Evolutionary conservation across 176 grass and related monocot genomes (phyloP), one percentile per base, ranked within the genome.

Genomic region (Lolium rigidum): DNA sequence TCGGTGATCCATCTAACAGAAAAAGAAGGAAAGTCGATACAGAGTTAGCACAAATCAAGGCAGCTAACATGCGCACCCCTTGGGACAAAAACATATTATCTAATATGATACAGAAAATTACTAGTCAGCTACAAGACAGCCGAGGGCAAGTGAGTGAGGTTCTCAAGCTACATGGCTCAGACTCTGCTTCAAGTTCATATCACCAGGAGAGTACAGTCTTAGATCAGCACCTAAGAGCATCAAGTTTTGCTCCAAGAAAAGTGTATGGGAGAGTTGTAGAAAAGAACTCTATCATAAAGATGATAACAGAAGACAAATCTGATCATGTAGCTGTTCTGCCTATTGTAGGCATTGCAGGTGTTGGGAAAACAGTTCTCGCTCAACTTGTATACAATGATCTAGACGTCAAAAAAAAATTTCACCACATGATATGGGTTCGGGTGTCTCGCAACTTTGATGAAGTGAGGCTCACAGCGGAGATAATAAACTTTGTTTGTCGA

Each of bases 331-430:
- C 4, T 21, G 10, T 81, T 28, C 11, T 90, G 0, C 83, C 88
- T 47, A 75, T 90, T 28, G 84, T 86, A 20, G 69, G 69, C 41
- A 72, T 72, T 24, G 69, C 69, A 14, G 70, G 70, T 16, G 18
- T 71, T 50, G 70, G 70, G 3, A 74, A 74, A 4, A 74, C 70
- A 50, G 2, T 6, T 50, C 21, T 74, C 0, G 13, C 70, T 26
- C 44, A 74, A 50, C 2, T 9, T 74, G 46, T 74, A 15, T 50
- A 74, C 2, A 74, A 74, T 9, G 70, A 74, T 26, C 44, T 12
- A 26, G 3, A 26, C 1, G 1, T 14, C 44, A 16, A n/a, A n/a
- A n/a, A n/a, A n/a, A n/a, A n/a, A 9, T 74, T 74, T 50, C 2
- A 74, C 12, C 44, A 26, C 0, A 74, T 1, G 46, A 2, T 74